Conservation (phyloP, 2,329 filamentous ascomycete genomes). For the Colletotrichum limetticola region DNA sequence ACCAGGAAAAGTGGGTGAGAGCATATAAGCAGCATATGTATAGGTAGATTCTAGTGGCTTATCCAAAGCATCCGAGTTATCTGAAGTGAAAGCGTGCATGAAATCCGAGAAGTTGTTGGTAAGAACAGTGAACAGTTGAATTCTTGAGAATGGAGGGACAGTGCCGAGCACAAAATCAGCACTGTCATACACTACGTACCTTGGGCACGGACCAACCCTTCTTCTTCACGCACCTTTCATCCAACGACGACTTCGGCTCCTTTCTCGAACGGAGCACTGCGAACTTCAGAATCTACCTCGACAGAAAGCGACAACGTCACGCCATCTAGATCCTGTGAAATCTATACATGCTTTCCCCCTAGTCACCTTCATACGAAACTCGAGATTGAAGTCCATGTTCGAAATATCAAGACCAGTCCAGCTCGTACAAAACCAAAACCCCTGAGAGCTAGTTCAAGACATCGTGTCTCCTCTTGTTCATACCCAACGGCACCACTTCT, state of each 20-base stretch:
- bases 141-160: background rate
- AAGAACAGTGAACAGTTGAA: background rate
- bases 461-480: background rate
- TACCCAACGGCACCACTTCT: background rate
- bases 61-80: background rate
- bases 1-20: background rate
- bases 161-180: background rate
- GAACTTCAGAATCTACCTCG: background rate
- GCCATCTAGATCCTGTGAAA: background rate
- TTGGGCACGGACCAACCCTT: background rate
- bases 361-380: background rate
- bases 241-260: background rate
- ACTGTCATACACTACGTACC: background rate
- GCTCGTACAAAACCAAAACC: background rate
- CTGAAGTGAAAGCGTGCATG: background rate
- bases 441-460: background rate
- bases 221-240: background rate
- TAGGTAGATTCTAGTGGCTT: background rate
- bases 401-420: background rate
- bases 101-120: background rate
- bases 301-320: background rate
- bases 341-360: background rate
- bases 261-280: background rate
- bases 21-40: background rate
- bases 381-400: background rate